Evolutionary conservation across 371 early-diverging fungal genomes (phyloP), one percentile per base, ranked within the genome.

Genomic region (Mucor mucedo): DNA sequence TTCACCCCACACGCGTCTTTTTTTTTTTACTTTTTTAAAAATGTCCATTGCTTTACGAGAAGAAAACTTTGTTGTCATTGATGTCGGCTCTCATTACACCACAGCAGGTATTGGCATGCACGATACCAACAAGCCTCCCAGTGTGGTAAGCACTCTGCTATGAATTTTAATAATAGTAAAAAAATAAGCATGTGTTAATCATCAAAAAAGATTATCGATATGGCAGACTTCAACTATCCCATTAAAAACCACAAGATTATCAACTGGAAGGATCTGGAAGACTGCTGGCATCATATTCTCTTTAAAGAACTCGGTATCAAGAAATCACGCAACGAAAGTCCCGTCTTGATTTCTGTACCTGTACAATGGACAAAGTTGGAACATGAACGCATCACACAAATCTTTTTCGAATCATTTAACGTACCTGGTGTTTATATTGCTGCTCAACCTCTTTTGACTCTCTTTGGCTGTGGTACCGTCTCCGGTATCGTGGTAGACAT

Each of bases 401-500:
- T 96, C 32, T 88, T 93, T 60, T 98, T 98, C 76, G 97, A 96
- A 78, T 83, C 83, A 44, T 87, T 93, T 60, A 96, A 96, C 66
- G 90, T 89, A 7, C 95, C 96, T 13, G 91, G 91, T n/a, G 79
- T 98, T 4, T 87, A 89, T 59, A 80, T 95, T 55, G 83, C 89
- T 9, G 94, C 94, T 55, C 91, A 94, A 63, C 92, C 97, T 6
- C 72, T 95, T 30, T 79, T 91, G 71, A 87, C 92, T 0, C 70
- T 93, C 4, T 95, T 90, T 68, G 97, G 94, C 2, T 87, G 87
- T 63, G 93, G 91, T 16, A 70, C 86, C 9, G 81, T 88, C 4
- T 88, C 91, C 2, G 98, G 95, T 14, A 70, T 95, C 2, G 91
- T 95, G 13, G 84, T 96, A n/a, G 96, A 96, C 69, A 84, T 96